A percentile compares a stretch with the other conserved stretches of the same genome.
Conservation (phyloP, 2,329 filamentous ascomycete genomes). For the Colletotrichum ledebouriae region DNA sequence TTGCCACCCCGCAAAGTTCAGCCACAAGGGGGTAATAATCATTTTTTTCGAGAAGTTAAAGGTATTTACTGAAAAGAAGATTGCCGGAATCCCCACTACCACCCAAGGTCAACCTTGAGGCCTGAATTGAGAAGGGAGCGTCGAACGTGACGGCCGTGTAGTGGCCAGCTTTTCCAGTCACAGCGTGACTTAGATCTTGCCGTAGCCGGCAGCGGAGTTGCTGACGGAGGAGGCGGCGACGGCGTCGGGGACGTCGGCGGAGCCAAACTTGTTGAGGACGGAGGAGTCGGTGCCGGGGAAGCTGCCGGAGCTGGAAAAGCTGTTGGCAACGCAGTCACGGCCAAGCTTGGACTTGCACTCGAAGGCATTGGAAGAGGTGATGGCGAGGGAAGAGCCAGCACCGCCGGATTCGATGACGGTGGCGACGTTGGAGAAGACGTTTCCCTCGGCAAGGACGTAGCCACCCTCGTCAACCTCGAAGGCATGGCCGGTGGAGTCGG, state of each 20-base stretch:
- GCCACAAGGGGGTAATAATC: too few species aligned
- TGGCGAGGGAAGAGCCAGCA: constrained; percentile 27
- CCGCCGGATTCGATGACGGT: constrained; percentile 52
- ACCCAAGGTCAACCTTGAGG: constrained; percentile 6
- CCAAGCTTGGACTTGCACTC: constrained; percentile 61
- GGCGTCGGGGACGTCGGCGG: constrained; percentile 53
- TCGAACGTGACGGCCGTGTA: constrained; percentile 13
- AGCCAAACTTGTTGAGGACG: constrained; percentile 65
- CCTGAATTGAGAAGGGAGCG: background rate
- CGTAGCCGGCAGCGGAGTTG: constrained; percentile 59
- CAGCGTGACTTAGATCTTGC: constrained; percentile 53
- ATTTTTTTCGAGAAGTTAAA: constrained; percentile 3
- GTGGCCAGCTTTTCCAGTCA: background rate
- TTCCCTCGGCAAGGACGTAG: constrained; percentile 67
- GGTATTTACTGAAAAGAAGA: constrained; percentile 17
- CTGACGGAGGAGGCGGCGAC: constrained; percentile 51
- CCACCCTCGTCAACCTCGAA: constrained; percentile 64
- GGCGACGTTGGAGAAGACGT: constrained; percentile 67
- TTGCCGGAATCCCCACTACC: constrained; percentile 1
- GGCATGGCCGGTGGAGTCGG: constrained; percentile 66
- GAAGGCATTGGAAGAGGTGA: constrained; percentile 43
- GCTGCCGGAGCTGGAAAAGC: constrained; percentile 56
- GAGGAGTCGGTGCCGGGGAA: constrained; percentile 57
- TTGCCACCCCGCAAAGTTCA: too few species aligned
- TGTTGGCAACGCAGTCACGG: constrained; percentile 64